Evolutionary conservation across 108 stramenopile species (phyloP).

Genomic region (Stephanodiscus minutulus): DNA sequence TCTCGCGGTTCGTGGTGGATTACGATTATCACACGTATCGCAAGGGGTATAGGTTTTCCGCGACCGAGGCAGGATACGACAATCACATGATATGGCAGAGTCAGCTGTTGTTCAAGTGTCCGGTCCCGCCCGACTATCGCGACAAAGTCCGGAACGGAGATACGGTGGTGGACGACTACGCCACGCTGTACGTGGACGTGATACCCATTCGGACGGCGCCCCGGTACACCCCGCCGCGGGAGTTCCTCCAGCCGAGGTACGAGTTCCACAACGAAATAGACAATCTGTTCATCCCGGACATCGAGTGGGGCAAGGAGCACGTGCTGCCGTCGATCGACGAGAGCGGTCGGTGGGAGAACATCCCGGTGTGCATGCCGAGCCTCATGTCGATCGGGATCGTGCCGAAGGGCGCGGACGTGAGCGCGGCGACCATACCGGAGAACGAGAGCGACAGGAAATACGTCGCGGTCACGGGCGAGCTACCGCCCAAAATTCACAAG

Average conservation of each 20-base stretch:
- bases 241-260: constrained; percentile 67
- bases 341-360: constrained; percentile 88
- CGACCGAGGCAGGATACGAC: constrained; percentile 67
- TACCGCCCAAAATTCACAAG: constrained; percentile 53
- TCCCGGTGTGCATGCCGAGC: constrained; percentile 56
- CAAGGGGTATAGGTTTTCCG: constrained; percentile 59
- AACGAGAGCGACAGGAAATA: constrained; percentile 22
- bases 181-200: constrained; percentile 80
- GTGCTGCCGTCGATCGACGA: constrained; percentile 72
- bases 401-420: constrained; percentile 32
- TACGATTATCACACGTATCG: constrained; percentile 79
- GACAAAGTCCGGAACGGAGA: constrained; percentile 57
- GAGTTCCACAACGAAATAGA: constrained; percentile 17
- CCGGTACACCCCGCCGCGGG: constrained; percentile 67
- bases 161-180: constrained; percentile 69
- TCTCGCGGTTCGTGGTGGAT: constrained; percentile 67
- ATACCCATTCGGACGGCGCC: constrained; percentile 87
- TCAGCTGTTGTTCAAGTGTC: constrained; percentile 82
- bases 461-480: constrained; percentile 17
- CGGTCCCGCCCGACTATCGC: constrained; percentile 61
- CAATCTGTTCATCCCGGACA: constrained; percentile 53
- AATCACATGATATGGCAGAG: constrained; percentile 76
- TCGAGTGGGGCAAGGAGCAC: constrained; percentile 74
- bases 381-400: constrained; percentile 43
- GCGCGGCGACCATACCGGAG: constrained; percentile 18